Conservation (phyloP, 306 rosid species). For the Lathyrus oleraceus region DNA sequence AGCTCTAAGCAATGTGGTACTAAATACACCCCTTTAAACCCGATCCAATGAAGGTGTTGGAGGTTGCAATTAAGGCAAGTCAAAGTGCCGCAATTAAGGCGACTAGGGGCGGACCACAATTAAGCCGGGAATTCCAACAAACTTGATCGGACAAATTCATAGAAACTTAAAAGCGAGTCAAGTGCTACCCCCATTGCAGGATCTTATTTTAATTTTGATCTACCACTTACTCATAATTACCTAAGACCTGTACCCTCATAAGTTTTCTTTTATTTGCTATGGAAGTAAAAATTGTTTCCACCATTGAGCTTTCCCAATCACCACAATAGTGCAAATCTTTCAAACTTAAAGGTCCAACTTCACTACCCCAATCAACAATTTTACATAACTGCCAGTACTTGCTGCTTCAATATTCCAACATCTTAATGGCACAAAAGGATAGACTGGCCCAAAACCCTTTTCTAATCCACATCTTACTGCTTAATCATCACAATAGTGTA, state of each 20-base stretch:
- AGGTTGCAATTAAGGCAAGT: no score
- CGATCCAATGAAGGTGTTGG: no score
- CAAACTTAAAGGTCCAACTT: background rate
- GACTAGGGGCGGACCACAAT: no score
- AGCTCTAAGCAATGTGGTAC: no score
- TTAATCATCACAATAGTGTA: background rate
- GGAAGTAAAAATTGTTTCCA: background rate
- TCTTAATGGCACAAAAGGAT: slow-evolving; percentile 8
- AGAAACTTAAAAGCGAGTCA: background rate
- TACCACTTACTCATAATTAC: background rate
- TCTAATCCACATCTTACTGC: no score
- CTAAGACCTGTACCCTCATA: background rate
- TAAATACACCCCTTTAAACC: no score
- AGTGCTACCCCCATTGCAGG: slow-evolving; percentile 4
- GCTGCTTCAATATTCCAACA: background rate
- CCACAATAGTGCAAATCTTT: background rate
- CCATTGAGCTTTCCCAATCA: slow-evolving; percentile 5
- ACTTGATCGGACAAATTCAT: background rate
- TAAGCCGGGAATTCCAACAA: no score
- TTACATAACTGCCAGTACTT: background rate
- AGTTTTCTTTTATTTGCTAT: background rate
- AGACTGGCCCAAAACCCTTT: background rate
- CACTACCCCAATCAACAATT: slow-evolving; percentile 9
- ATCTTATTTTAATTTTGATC: background rate
- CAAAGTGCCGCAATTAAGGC: no score